Percentiles rank a stretch among this genome's conserved stretches.
Conservation (phyloP, 495 filamentous ascomycete species). For the Talaromyces ruber region DNA sequence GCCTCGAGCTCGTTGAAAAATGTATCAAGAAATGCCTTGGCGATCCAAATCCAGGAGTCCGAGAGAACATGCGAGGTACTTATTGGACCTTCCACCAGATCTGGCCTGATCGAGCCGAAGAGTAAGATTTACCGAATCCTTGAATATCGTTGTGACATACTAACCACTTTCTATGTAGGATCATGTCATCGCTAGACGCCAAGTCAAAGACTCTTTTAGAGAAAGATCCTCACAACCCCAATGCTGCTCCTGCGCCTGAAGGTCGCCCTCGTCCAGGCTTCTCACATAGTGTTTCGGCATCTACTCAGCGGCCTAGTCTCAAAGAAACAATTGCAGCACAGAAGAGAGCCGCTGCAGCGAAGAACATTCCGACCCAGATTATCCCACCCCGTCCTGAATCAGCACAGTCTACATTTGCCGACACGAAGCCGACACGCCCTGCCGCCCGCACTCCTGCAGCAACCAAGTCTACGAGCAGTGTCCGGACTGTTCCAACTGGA, state of each 20-base stretch:
- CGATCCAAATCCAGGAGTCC: constrained; percentile 80
- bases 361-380: constrained; percentile 28
- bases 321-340: constrained; percentile 79
- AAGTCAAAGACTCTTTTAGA: constrained; percentile 67
- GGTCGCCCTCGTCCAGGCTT: constrained; percentile 32
- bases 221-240: constrained; percentile 74
- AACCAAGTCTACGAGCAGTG: constrained; percentile 12
- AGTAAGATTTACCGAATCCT: constrained; percentile 35
- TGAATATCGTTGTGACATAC: neutral
- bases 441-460: constrained; percentile 21
- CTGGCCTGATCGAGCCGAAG: constrained; percentile 72
- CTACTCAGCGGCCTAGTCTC: constrained; percentile 43
- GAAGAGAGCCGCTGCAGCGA: constrained; percentile 56
- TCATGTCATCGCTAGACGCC: constrained; percentile 65
- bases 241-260: constrained; percentile 40
- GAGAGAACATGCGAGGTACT: constrained; percentile 71
- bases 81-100: constrained; percentile 74
- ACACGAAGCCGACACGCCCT: constrained; percentile 30
- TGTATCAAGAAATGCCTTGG: constrained; percentile 76
- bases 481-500: constrained; percentile 24
- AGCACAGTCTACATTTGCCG: constrained; percentile 48
- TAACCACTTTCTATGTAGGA: constrained; percentile 38
- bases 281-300: constrained; percentile 44
- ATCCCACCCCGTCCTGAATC: constrained; percentile 65
- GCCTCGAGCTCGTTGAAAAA: constrained; percentile 75